Conservation (phyloP, 441 rosid species). For the Breynia disticha region DNA sequence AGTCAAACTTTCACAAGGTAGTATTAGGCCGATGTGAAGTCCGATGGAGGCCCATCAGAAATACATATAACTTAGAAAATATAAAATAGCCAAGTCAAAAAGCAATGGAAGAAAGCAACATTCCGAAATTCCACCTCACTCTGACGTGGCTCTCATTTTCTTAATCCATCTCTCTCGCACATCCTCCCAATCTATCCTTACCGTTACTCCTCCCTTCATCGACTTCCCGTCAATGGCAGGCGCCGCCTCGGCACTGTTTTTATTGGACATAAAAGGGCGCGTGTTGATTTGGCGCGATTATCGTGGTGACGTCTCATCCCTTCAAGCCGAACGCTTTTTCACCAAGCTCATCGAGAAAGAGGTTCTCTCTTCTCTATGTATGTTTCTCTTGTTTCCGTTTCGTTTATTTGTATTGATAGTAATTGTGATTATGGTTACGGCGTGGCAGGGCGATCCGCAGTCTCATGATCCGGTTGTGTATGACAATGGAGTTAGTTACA, state of each 20-base stretch:
- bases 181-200: not conserved
- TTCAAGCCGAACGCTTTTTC: conserved; percentile 95
- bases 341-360: conserved; percentile 93
- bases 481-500: conserved; percentile 83
- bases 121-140: no score
- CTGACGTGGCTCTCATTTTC: not conserved
- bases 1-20: no score
- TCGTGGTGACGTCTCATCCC: conserved; percentile 91
- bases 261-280: conserved; percentile 92
- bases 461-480: conserved; percentile 95
- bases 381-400: not conserved
- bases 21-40: no score
- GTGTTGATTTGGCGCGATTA: conserved; percentile 96
- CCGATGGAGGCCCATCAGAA: no score
- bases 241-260: conserved; percentile 93
- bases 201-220: not conserved
- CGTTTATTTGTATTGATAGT: no score
- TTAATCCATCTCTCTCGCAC: not conserved
- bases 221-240: conserved; percentile 53
- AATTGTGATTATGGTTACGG: no score
- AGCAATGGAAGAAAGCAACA: no score
- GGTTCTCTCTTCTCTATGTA: conserved; percentile 18
- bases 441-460: conserved; percentile 43
- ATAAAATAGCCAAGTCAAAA: no score
- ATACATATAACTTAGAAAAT: no score